Base-by-base conservation (phyloP, 768 basidiomycete genomes). In the Amanita fuliginea region DNA sequence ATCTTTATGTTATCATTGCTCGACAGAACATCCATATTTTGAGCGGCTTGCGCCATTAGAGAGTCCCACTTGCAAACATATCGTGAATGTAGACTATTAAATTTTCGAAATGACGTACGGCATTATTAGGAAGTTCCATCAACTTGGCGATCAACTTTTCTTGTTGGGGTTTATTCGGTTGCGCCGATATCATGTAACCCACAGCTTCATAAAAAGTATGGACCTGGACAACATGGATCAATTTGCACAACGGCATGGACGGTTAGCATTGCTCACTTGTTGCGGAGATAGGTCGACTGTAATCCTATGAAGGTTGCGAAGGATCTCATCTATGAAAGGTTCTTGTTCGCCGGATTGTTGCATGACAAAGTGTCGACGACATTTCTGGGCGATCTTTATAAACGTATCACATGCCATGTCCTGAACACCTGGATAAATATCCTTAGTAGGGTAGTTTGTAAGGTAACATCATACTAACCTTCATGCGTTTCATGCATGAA, bases 331-430 rank as follows among this genome's bases (percentile, higher is more conserved):
- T 40, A 99, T 86, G 65, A 98, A 99, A 1, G 96, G 96, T 61
- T 99, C 96, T 47, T 81, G 80, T 66, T 99, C 96, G 52, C 92
- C 92, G 7, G 92, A 85, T 64, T 99, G 96, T 61, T 94, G 91
- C 86, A 98, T 92, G 52, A 99, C 92, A 59, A 99, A 99, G 66
- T 99, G 96, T 47, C 95, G 78, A 36, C 93, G 77, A 64, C 94
- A 98, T 66, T 98, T 99, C 64, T 99, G 96, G 19, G 96, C 92
- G 58, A 99, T 99, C 70, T 98, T 99, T 73, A 99, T 98, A 68
- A 99, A 99, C 0, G 96, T 99, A 64, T 99, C 96, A 68, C 96
- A 99, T 41, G 96, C 96, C 96, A 99, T 99, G 69, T 99, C 96
- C 65, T 99, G 96, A 9, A 99, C 96, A 71, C 94, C 91, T 89